Evolutionary conservation across 2,329 filamentous ascomycete genomes (phyloP).

Genomic region (Akanthomyces lecanii): DNA sequence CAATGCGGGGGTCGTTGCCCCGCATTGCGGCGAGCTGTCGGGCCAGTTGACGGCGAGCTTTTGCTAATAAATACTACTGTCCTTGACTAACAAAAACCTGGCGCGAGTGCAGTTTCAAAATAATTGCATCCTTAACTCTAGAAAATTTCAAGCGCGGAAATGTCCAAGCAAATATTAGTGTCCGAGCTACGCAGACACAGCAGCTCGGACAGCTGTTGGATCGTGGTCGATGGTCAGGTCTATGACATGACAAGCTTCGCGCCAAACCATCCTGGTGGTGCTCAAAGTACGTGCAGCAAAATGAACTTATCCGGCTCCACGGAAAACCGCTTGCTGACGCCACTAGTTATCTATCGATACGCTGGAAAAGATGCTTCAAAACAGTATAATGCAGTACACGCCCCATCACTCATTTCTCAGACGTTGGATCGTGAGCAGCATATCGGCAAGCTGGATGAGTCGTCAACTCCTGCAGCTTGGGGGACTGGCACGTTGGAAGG

Average conservation of each 20-base stretch:
- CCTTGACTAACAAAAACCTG: background rate
- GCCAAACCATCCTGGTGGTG: constrained; percentile 23
- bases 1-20: background rate
- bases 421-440: constrained; percentile 18
- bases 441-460: constrained; percentile 21
- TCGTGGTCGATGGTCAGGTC: constrained; percentile 62
- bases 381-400: constrained; percentile 24
- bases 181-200: constrained; percentile 45
- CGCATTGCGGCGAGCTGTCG: background rate
- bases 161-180: constrained; percentile 30
- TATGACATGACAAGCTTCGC: constrained; percentile 47
- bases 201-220: constrained; percentile 52
- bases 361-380: constrained; percentile 25
- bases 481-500: background rate
- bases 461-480: constrained; percentile 12
- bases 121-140: background rate
- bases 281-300: constrained; percentile 15
- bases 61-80: background rate
- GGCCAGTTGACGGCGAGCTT: background rate
- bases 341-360: constrained; percentile 24
- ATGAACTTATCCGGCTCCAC: too few species aligned
- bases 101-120: background rate
- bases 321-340: background rate
- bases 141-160: background rate
- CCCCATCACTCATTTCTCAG: constrained; percentile 22